These are phyloP conservation scores for Lasiodiplodia hormozganensis DNA, from an alignment of 2,329 filamentous ascomycete species.

Conservation along the genomic window DNA sequence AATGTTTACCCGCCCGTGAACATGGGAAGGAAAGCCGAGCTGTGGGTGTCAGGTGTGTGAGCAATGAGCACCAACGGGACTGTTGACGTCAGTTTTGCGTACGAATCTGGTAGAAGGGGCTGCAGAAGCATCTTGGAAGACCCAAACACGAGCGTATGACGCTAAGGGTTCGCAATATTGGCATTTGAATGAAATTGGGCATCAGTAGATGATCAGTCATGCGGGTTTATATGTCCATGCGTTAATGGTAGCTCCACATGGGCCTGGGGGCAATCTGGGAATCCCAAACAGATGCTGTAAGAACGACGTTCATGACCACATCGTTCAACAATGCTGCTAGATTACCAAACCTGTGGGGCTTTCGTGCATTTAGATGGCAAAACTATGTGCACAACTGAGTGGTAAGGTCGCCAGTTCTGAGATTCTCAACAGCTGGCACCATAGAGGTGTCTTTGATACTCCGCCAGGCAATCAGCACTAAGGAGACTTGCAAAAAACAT, in stretches of 20 bases:
- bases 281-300: neutral
- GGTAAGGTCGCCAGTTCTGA: neutral
- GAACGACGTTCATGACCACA: neutral
- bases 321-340: neutral
- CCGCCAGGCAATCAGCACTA: neutral
- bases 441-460: neutral
- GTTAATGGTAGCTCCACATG: neutral
- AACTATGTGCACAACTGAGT: neutral
- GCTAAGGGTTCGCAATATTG: neutral
- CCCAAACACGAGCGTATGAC: neutral
- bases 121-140: neutral
- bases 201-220: neutral
- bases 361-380: neutral
- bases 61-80: neutral
- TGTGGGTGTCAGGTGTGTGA: neutral
- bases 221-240: neutral
- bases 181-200: neutral
- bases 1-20: neutral
- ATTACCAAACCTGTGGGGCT: neutral
- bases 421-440: neutral
- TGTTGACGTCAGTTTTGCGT: slow-evolving; percentile 15
- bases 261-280: neutral
- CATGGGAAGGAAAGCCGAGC: neutral
- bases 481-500: neutral
- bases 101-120: neutral